phyloP scores from a whole-genome alignment of 1,284 basidiomycete species.

The Ceratobasidium sp. region DNA sequence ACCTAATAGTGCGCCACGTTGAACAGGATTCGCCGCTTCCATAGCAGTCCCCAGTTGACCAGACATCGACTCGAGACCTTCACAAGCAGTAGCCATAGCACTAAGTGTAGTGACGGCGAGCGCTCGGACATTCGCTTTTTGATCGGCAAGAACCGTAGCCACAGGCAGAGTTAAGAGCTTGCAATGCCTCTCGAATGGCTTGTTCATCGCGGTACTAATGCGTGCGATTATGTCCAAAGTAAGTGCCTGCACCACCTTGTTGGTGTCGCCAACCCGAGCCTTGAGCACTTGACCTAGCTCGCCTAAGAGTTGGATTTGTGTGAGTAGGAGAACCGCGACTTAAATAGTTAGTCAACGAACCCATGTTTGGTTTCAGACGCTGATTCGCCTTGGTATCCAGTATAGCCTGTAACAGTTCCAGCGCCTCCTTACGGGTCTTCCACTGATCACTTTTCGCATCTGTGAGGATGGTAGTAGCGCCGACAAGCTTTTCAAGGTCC shows the following conservation, averaged over 20 bases:
- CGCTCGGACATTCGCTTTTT: constrained; percentile 89
- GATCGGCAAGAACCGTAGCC: constrained; percentile 90
- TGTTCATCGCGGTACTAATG: constrained; percentile 94
- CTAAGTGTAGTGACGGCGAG: constrained; percentile 84
- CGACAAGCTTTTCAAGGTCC: constrained; percentile 90
- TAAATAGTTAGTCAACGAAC: constrained; percentile 61
- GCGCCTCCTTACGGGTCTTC: constrained; percentile 97
- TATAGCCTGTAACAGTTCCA: constrained; percentile 87
- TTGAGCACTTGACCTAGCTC: constrained; percentile 93
- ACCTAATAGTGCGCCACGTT: constrained; percentile 84
- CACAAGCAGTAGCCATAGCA: constrained; percentile 88
- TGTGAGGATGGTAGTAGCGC: constrained; percentile 84
- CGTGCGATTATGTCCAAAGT: constrained; percentile 92
- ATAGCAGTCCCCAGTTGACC: constrained; percentile 82
- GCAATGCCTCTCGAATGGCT: constrained; percentile 91
- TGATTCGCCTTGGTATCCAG: constrained; percentile 93
- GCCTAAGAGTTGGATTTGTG: constrained; percentile 62
- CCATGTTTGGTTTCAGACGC: constrained; percentile 91
- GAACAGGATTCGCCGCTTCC: constrained; percentile 90
- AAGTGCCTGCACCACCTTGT: constrained; percentile 92
- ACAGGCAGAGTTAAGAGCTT: constrained; percentile 84
- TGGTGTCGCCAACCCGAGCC: constrained; percentile 90
- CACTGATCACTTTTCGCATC: constrained; percentile 93
- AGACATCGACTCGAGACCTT: constrained; percentile 86
- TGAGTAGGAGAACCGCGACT: constrained; percentile 24